These are phyloP conservation scores for Aspergillus niger DNA, from an alignment of 2,329 filamentous ascomycete genomes.

Conservation along the genomic window DNA sequence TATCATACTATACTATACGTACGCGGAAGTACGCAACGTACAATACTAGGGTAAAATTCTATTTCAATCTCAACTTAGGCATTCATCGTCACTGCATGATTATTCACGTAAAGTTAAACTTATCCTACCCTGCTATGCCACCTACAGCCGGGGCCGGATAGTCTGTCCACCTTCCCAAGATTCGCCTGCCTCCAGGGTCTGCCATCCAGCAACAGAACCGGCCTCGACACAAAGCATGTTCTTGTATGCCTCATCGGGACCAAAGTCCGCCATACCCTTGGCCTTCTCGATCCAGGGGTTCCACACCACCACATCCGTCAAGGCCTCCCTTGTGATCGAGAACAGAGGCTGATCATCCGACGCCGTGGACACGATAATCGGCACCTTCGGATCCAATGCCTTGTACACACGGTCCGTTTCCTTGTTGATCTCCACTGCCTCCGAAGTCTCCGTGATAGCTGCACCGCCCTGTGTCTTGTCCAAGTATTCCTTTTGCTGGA, in stretches of 20 bases:
- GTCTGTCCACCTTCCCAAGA: constrained; percentile 66
- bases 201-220: constrained; percentile 78
- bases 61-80: neutral
- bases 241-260: constrained; percentile 85
- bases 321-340: constrained; percentile 77
- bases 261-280: constrained; percentile 79
- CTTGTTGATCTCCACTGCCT: constrained; percentile 67
- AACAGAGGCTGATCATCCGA: constrained; percentile 64
- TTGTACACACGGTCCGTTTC: constrained; percentile 91
- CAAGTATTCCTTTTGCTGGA: constrained; percentile 73
- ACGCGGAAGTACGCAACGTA: no score
- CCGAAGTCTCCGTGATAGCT: constrained; percentile 65
- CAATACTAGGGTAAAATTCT: neutral
- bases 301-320: constrained; percentile 91
- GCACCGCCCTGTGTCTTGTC: constrained; percentile 77
- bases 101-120: neutral
- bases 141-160: constrained; percentile 48
- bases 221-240: constrained; percentile 95
- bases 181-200: constrained; percentile 78
- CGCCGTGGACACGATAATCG: constrained; percentile 37
- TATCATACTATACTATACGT: no score
- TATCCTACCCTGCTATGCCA: neutral
- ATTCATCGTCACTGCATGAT: neutral
- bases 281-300: constrained; percentile 93
- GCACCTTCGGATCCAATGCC: constrained; percentile 54